phyloP scores from a whole-genome alignment of 257 asterid species.

The Ajuga chamaepitys region DNA sequence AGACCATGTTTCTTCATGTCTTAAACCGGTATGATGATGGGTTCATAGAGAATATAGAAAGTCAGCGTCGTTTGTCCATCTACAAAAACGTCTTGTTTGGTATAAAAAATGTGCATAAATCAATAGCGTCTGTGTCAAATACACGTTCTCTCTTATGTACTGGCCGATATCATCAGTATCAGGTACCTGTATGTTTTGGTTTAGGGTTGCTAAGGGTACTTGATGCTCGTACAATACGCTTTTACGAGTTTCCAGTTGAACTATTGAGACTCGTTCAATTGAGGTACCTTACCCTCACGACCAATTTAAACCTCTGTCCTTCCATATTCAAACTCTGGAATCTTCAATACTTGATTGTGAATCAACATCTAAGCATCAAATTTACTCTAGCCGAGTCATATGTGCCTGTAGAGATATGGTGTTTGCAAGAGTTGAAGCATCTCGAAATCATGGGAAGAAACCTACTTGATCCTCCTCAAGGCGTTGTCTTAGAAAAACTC shows the following conservation, averaged over 20 bases:
- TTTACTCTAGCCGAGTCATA: background rate
- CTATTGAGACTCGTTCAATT: background rate
- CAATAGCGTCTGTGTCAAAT: background rate
- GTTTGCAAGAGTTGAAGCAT: too few relatives aligned
- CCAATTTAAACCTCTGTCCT: background rate
- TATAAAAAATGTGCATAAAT: background rate
- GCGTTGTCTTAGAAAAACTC: background rate
- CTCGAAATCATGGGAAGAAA: background rate
- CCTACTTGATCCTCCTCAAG: background rate
- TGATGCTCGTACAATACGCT: slow-evolving; percentile 8
- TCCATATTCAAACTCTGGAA: slow-evolving; percentile 9
- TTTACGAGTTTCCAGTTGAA: slow-evolving; percentile 1
- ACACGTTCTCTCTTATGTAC: background rate
- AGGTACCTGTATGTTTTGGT: background rate
- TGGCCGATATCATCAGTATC: too few relatives aligned
- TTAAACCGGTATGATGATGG: background rate
- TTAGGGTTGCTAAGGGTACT: background rate
- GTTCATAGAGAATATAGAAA: background rate
- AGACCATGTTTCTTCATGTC: background rate
- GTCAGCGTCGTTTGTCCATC: slow-evolving; percentile 5
- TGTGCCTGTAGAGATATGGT: background rate
- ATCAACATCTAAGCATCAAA: background rate
- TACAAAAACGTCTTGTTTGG: too few relatives aligned
- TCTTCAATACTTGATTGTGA: background rate
- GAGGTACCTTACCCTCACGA: slow-evolving; percentile 7